Base-by-base conservation (phyloP, 176 grass and related monocot species). In the Lolium multiflorum region DNA sequence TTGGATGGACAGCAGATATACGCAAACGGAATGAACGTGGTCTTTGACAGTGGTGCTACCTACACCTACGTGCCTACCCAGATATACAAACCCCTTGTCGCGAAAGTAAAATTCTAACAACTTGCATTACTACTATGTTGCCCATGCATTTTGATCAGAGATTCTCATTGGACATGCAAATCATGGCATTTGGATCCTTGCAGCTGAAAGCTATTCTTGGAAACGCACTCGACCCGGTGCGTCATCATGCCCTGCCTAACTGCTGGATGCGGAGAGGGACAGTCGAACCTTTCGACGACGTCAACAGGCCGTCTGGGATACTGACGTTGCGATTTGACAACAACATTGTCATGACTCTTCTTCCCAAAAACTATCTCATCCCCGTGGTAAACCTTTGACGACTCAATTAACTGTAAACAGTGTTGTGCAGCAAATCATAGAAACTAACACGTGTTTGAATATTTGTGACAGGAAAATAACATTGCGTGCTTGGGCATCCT, bases 401-500 rank as follows among this genome's bases (percentile, higher is more conserved):
- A 67, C 79, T 37, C 12, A 79, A 35, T 37, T 71, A 9, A 81
- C 24, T 82, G 77, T 39, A 59, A 26, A 58, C 63, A 57, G 16
- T 39, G 66, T 47, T 56, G 5, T 24, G 76, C 15, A 1, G 74
- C 21, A 26, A 4, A 49, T 48, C 52, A 51, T 26, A 31, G 57
- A 65, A 37, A 6, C 47, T 87, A 38, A 83, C 9, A 57, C 83
- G 16, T 68, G 38, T 68, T 82, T 82, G 8, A 47, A 31, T 58
- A 59, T 41, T 62, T 44, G 37, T 89, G 70, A 35, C 82, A 94
- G 96, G 89, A 95, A 84, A 38, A 72, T 31, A 87, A 84, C 11
- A 95, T 92, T 84, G 81, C 62, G 48, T 96, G 96, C 88, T 78
- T 98, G 84, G 96, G 93, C 55, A 98, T 98, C 87, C 93, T 92